Evolutionary conservation across 2,329 filamentous ascomycete genomes (phyloP), one percentile per base, ranked within the genome.

Genomic region (Chaetothyriales sp.): DNA sequence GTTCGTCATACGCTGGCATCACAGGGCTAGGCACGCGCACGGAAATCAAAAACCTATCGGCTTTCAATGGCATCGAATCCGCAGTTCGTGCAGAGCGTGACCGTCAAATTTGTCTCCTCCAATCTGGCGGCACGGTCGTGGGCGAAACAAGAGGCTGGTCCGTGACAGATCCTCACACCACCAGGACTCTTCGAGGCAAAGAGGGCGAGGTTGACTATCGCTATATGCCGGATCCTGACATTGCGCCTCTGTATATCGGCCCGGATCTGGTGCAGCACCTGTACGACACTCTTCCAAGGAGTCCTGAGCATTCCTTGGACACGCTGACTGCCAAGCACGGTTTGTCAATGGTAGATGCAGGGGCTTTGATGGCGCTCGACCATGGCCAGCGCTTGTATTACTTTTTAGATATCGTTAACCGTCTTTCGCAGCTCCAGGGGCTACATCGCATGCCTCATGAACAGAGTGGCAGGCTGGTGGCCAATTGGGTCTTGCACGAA

Each of bases 181-280:
- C 92, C 2, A 81, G 80, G 53, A 78, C 84, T 43, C 71, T 98
- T 44, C 79, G 92, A 62, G 88, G 88, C 22, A 98, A 98, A 67
- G 92, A 97, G 67, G 92, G 92, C 47, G 90, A 95, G 64, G 89
- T 97, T 5, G 92, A 98, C 67, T 98, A 98, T 67, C 78, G 92
- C 44, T 98, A 98, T 65, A 97, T 98, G 90, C 90, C 92, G 0
- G 92, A 98, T 65, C 87, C 92, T 4, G 92, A 98, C 64, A 75
- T 98, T 13, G 77, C 80, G 0, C 88, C 92, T 1, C 73, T 98
- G 1, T 65, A 89, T 2, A 84, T 98, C 54, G 82, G 81, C 6
- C 64, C 70, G 54, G 81, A 86, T 52, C 73, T 97, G 0, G 71
- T 95, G 4, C 63, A 73, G 4, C 73, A 82, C 56, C 72, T 97